Conservation (phyloP, 2,329 filamentous ascomycete species). For the Calonectria leucothoes region DNA sequence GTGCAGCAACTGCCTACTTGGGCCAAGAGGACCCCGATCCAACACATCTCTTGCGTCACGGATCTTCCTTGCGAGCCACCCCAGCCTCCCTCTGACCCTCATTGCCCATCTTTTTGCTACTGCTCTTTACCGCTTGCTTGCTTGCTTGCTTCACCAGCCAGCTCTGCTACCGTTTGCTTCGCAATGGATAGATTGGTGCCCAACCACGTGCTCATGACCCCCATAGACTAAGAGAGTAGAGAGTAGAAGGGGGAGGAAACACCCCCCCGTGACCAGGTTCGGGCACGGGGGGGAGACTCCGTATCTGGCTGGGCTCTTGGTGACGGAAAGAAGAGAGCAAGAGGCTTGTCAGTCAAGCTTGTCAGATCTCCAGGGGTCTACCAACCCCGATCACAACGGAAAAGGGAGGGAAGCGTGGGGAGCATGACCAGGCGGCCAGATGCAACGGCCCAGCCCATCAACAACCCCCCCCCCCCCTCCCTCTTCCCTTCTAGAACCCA, state of each 20-base stretch:
- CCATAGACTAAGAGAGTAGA: background rate
- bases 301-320: no score
- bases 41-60: constrained; percentile 4
- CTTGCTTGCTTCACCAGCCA: no score
- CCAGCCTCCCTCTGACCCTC: background rate
- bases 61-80: background rate
- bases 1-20: background rate
- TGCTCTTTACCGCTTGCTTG: constrained; percentile 1
- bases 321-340: no score
- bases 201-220: background rate
- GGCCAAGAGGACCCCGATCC: background rate
- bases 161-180: background rate
- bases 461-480: no score
- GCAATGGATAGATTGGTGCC: constrained; percentile 7
- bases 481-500: background rate
- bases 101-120: background rate
- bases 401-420: background rate
- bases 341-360: background rate
- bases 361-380: background rate
- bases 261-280: background rate
- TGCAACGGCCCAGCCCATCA: background rate
- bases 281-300: background rate
- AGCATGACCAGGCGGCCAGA: background rate
- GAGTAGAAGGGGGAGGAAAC: background rate
- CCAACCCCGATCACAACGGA: background rate